Base-by-base conservation (phyloP, 129 eudicot species). In the Lonicera japonica region DNA sequence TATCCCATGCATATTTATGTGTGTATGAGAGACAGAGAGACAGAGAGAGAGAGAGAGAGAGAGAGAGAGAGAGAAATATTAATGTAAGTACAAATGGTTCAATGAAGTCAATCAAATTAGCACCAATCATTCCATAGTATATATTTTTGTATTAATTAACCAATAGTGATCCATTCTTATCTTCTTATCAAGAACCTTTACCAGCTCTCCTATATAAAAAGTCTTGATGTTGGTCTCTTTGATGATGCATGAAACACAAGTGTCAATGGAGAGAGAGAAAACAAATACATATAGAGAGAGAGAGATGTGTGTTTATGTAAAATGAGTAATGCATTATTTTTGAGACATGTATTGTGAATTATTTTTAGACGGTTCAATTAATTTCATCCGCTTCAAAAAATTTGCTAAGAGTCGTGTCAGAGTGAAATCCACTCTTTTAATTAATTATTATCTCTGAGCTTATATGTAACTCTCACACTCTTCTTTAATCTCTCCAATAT, bases 231-330 rank as follows among this genome's bases (percentile, higher is more conserved):
- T 55, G 71, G 77, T 75, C 79, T 64, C 72, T 65, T 65, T 75
- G 85, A 74, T 83, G 86, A 82, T 72, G 77, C 65, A 88, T 73
- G 72, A 53, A 47, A 58, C 23, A 56, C 58, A 76, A n/a, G 73
- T 55, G 80, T 77, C 84, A 77, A 70, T 75, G 74, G 65, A 38
- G 54, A 70, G 61, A 57, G 48, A 6, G 36, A 29, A n/a, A n/a
- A n/a, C n/a, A n/a, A n/a, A n/a, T n/a, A 29, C 36, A 29, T 29
- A 29, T 29, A 29, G 6, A 29, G n/a, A n/a, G n/a, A n/a, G n/a
- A n/a, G 83, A 78, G 84, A 82, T 79, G n/a, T 29, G 36, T 29
- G 36, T 29, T 6, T 29, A 6, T 29, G 36, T 29, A n/a, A n/a
- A n/a, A n/a, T n/a, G n/a, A n/a, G n/a, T n/a, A n/a, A n/a, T n/a